Evolutionary conservation across 1,139 yeast species (phyloP).

Genomic region (Kodamaea sp.): DNA sequence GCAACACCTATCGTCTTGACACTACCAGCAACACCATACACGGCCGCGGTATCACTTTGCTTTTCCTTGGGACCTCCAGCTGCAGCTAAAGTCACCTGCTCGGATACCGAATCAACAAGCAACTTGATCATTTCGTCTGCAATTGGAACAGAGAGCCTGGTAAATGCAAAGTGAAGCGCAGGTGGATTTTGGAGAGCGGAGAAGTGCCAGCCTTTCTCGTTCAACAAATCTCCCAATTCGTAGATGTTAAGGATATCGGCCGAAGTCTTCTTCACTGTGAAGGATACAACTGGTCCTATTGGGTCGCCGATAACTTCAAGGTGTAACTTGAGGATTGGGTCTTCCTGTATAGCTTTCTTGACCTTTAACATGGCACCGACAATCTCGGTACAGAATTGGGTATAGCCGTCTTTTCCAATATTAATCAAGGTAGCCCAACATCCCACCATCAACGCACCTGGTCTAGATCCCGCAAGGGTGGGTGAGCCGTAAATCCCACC

Average conservation of each 20-base stretch:
- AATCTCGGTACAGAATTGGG: slow-evolving; percentile 63
- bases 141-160: slow-evolving; percentile 65
- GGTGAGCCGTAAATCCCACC: slow-evolving; percentile 98
- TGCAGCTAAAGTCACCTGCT: slow-evolving; percentile 33
- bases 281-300: slow-evolving; percentile 75
- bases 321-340: slow-evolving; percentile 40
- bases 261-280: slow-evolving; percentile 47
- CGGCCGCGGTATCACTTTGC: slow-evolving; percentile 66
- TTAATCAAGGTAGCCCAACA: slow-evolving; percentile 92
- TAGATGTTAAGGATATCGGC: slow-evolving; percentile 57
- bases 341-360: slow-evolving; percentile 44
- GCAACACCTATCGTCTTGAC: slow-evolving; percentile 84
- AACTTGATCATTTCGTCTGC: slow-evolving; percentile 63
- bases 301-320: slow-evolving; percentile 81
- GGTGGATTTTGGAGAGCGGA: slow-evolving; percentile 85
- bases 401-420: slow-evolving; percentile 81
- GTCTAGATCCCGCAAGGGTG: slow-evolving; percentile 93
- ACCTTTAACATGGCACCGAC: slow-evolving; percentile 63
- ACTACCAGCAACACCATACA: slow-evolving; percentile 95
- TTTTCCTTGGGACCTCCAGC: slow-evolving; percentile 29
- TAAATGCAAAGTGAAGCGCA: slow-evolving; percentile 87
- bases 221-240: slow-evolving; percentile 69
- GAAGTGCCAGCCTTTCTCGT: slow-evolving; percentile 84
- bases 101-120: slow-evolving; percentile 50
- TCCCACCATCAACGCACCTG: slow-evolving; percentile 95